Conservation (phyloP, 352 stramenopile genomes). For the Phytophthora nicotianae region DNA sequence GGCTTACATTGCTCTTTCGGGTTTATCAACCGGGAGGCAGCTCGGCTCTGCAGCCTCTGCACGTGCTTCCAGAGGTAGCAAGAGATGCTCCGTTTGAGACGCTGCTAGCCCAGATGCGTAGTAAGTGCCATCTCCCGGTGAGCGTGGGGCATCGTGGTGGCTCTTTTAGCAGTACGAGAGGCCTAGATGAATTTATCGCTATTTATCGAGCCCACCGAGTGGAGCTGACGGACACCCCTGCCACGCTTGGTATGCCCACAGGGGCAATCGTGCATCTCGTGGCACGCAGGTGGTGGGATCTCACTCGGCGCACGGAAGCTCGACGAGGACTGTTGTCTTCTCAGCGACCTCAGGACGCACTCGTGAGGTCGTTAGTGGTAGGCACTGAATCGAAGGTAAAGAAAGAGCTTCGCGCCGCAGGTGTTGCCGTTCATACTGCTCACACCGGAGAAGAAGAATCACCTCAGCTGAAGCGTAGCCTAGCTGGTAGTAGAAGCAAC, state of each 20-base stretch:
- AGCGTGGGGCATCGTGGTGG: slow-evolving; percentile 20
- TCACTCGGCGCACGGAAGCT: slow-evolving; percentile 58
- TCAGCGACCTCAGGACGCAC: slow-evolving; percentile 50
- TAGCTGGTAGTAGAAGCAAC: slow-evolving; percentile 18
- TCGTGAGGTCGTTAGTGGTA: slow-evolving; percentile 49
- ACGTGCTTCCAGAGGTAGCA: slow-evolving; percentile 38
- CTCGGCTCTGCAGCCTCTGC: slow-evolving; percentile 18
- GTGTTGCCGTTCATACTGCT: neutral
- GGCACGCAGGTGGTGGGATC: slow-evolving; percentile 56
- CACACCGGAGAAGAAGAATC: slow-evolving; percentile 5
- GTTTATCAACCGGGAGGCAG: slow-evolving; percentile 35
- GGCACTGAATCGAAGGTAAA: slow-evolving; percentile 50
- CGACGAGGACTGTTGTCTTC: slow-evolving; percentile 52
- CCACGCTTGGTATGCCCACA: slow-evolving; percentile 40
- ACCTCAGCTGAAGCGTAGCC: slow-evolving; percentile 9
- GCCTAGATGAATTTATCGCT: slow-evolving; percentile 20
- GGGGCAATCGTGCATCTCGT: slow-evolving; percentile 58
- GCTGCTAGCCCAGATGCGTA: slow-evolving; percentile 49
- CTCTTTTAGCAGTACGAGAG: slow-evolving; percentile 18
- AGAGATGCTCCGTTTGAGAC: slow-evolving; percentile 39
- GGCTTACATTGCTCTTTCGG: slow-evolving; percentile 49
- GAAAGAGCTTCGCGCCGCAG: slow-evolving; percentile 27
- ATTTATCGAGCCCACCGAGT: slow-evolving; percentile 59
- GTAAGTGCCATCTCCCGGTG: slow-evolving; percentile 36
- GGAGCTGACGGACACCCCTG: slow-evolving; percentile 40